phyloP scores from a whole-genome alignment of 257 asterid species.

The Marsdenia floribunda region DNA sequence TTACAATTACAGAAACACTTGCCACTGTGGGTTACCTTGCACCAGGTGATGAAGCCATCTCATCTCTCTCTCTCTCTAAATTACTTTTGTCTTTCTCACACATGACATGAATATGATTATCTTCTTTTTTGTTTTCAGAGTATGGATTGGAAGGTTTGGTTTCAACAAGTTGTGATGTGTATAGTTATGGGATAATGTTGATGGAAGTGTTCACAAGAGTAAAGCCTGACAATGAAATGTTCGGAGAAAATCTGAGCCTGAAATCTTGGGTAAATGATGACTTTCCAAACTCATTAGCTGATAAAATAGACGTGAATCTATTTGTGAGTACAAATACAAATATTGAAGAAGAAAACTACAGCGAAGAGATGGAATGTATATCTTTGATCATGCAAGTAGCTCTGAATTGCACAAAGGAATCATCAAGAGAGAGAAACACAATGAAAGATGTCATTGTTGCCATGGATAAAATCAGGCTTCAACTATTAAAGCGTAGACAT shows the following conservation, averaged over 20 bases:
- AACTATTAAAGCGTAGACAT: neutral
- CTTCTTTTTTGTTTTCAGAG: constrained; percentile 1
- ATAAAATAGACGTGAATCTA: neutral
- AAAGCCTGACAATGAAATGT: constrained; percentile 17
- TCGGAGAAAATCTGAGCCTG: neutral
- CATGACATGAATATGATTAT: no score
- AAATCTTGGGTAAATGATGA: neutral
- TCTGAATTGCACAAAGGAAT: neutral
- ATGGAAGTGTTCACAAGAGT: constrained; percentile 26
- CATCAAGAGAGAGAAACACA: neutral
- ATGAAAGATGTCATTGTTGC: neutral
- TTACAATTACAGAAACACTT: no score
- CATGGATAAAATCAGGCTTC: neutral
- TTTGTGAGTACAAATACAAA: neutral
- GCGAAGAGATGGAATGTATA: neutral
- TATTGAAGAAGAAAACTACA: neutral
- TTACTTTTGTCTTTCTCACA: no score
- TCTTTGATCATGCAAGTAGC: neutral
- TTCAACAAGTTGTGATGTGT: constrained; percentile 21
- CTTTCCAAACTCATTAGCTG: neutral
- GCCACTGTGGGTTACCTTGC: no score
- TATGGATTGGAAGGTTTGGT: constrained; percentile 24
- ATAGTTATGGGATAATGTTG: constrained; percentile 29
- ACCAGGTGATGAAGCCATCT: no score
- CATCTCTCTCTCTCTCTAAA: no score